phyloP scores from a whole-genome alignment of 371 early-diverging fungal genomes.

The Chytridiales sp. region DNA sequence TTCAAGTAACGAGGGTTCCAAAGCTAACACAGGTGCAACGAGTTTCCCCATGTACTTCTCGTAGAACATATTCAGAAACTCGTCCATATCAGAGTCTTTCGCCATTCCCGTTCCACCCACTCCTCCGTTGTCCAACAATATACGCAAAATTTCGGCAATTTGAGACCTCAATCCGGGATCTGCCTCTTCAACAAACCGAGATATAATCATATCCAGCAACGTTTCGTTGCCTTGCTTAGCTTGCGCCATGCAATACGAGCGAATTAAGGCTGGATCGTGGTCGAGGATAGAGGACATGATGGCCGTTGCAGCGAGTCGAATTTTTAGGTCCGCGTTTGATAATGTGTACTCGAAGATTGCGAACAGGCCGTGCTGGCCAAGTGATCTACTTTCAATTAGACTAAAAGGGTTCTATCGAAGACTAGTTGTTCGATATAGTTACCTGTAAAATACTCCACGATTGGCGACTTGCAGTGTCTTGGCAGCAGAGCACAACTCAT shows the following conservation, averaged over 20 bases:
- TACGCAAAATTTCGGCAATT: constrained; percentile 69
- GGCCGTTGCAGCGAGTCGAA: constrained; percentile 65
- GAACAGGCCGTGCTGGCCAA: constrained; percentile 76
- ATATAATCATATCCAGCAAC: constrained; percentile 62
- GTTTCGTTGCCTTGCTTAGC: constrained; percentile 43
- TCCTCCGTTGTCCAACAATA: constrained; percentile 65
- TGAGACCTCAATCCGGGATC: constrained; percentile 69
- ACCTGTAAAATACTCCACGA: constrained; percentile 60
- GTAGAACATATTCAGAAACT: constrained; percentile 75
- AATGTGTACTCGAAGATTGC: constrained; percentile 68
- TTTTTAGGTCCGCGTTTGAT: constrained; percentile 43
- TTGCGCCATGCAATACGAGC: constrained; percentile 69
- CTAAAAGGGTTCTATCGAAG: constrained; percentile 4
- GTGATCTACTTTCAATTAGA: constrained; percentile 41
- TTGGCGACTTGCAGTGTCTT: constrained; percentile 63
- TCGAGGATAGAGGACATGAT: constrained; percentile 74
- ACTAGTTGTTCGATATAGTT: constrained; percentile 5
- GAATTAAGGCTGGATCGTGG: constrained; percentile 71
- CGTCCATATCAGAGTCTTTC: constrained; percentile 56
- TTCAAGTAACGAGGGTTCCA: constrained; percentile 4
- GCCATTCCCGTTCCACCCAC: constrained; percentile 26
- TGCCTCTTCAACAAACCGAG: constrained; percentile 56
- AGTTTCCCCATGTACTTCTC: constrained; percentile 56
- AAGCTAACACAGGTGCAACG: constrained; percentile 55
- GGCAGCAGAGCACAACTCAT: constrained; percentile 70